Evolutionary conservation across 148 eudicot species (phyloP).

Genomic region (Rhododendron kiyosumense): DNA sequence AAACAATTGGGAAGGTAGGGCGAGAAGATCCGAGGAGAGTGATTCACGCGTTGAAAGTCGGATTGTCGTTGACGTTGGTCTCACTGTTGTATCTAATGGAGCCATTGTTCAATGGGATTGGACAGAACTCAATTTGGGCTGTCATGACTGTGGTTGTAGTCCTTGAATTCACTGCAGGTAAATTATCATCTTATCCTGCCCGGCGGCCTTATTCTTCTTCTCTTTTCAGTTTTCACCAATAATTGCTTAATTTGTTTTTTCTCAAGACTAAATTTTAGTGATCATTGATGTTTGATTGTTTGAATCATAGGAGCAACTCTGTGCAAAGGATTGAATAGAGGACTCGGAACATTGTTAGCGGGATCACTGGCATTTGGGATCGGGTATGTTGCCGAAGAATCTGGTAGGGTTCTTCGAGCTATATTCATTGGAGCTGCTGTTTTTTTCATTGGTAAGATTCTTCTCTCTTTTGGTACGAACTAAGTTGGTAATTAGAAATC

Average conservation of each 20-base stretch:
- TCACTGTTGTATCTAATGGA: conserved; percentile 70
- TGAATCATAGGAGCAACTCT: conserved; percentile 67
- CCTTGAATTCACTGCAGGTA: conserved; percentile 95
- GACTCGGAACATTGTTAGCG: conserved; percentile 76
- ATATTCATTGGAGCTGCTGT: conserved; percentile 66
- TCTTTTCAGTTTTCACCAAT: background rate
- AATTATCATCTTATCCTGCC: background rate
- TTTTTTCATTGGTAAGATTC: conserved; percentile 56
- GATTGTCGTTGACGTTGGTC: conserved; percentile 66
- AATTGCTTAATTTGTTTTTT: background rate
- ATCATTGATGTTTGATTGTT: background rate
- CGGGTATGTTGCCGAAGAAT: conserved; percentile 51
- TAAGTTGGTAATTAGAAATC: background rate
- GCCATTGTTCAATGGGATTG: conserved; percentile 65
- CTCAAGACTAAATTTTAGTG: background rate
- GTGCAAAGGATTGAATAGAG: conserved; percentile 92
- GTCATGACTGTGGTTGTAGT: conserved; percentile 96
- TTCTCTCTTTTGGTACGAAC: background rate
- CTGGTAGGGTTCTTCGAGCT: conserved; percentile 45
- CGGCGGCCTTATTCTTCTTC: background rate
- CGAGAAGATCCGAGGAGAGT: conserved; percentile 68
- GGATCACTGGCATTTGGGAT: conserved; percentile 76
- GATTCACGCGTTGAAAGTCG: conserved; percentile 79
- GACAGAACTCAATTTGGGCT: conserved; percentile 84
- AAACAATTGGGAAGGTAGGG: conserved; percentile 48